Percentiles rank a stretch among this genome's conserved stretches.
These are phyloP conservation scores for Tricholoma terreum DNA, from an alignment of 768 basidiomycete genomes.

Conservation along the genomic window DNA sequence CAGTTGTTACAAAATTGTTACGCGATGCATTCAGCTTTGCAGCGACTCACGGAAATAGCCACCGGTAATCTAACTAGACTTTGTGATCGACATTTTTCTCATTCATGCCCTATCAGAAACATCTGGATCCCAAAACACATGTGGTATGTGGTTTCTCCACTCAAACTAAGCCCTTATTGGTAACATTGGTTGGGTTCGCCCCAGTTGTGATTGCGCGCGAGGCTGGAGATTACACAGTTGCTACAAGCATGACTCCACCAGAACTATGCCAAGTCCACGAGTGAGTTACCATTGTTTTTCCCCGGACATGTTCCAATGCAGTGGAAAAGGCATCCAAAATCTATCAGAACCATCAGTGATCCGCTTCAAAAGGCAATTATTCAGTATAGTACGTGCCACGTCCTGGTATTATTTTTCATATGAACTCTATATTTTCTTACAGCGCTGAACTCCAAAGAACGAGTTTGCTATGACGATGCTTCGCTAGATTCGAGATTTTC, in stretches of 20 bases:
- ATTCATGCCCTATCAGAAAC: conserved; percentile 38
- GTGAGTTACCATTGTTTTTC: conserved; percentile 34
- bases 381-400: conserved; percentile 49
- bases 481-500: conserved; percentile 65
- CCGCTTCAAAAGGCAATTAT: conserved; percentile 67
- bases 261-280: conserved; percentile 66
- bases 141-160: conserved; percentile 32
- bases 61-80: conserved; percentile 40
- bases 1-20: neutral
- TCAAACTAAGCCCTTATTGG: too few species aligned
- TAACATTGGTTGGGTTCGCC: neutral
- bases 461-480: conserved; percentile 58
- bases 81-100: neutral
- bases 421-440: conserved; percentile 2
- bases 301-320: neutral
- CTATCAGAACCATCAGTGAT: conserved; percentile 56
- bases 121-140: conserved; percentile 64
- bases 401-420: neutral
- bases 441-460: conserved; percentile 68
- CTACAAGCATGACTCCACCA: conserved; percentile 60
- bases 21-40: conserved; percentile 42
- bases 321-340: conserved; percentile 49
- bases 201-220: conserved; percentile 65
- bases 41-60: conserved; percentile 68
- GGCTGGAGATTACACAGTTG: conserved; percentile 68